Evolutionary conservation across 1,284 basidiomycete genomes (phyloP).

Genomic region (Leccinum laetum): DNA sequence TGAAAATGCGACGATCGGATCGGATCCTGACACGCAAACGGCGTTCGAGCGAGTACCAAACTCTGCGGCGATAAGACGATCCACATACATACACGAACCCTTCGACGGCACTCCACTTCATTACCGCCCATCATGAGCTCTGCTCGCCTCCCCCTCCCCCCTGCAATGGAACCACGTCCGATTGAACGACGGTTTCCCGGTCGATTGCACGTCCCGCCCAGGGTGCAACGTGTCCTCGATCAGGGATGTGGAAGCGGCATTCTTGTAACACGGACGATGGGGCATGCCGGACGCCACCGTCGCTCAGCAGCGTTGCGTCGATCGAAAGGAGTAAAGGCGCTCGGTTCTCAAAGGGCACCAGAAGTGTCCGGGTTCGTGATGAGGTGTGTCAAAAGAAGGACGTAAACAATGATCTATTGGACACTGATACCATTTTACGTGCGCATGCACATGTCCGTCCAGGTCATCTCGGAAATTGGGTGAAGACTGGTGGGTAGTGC

Average conservation of each 20-base stretch:
- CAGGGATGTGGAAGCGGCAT: conserved; percentile 16
- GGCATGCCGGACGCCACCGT: conserved; percentile 10
- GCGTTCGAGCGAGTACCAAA: not conserved
- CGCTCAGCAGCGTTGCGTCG: conserved; percentile 8
- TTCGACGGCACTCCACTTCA: conserved; percentile 15
- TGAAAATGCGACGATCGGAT: not conserved
- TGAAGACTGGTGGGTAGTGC: conserved; percentile 6
- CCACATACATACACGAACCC: conserved; percentile 1
- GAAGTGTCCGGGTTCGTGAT: conserved; percentile 10
- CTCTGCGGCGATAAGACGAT: conserved; percentile 12
- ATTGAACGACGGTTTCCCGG: not conserved
- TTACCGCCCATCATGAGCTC: conserved; percentile 20
- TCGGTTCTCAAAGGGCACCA: conserved; percentile 2
- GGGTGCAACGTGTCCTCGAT: conserved; percentile 7
- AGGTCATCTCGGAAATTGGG: conserved; percentile 20
- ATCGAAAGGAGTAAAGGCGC: conserved; percentile 11
- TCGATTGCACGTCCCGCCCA: not conserved
- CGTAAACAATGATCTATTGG: not conserved
- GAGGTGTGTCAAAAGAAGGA: not conserved
- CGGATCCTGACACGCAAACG: conserved; percentile 4
- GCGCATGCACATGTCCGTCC: conserved; percentile 12
- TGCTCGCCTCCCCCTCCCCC: not conserved
- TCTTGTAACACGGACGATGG: conserved; percentile 4
- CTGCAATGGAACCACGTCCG: conserved; percentile 6
- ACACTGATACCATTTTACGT: conserved; percentile 8